Evolutionary conservation across 2,329 filamentous ascomycete genomes (phyloP), one percentile per base, ranked within the genome.

Genomic region (Cordyceps farinosa): DNA sequence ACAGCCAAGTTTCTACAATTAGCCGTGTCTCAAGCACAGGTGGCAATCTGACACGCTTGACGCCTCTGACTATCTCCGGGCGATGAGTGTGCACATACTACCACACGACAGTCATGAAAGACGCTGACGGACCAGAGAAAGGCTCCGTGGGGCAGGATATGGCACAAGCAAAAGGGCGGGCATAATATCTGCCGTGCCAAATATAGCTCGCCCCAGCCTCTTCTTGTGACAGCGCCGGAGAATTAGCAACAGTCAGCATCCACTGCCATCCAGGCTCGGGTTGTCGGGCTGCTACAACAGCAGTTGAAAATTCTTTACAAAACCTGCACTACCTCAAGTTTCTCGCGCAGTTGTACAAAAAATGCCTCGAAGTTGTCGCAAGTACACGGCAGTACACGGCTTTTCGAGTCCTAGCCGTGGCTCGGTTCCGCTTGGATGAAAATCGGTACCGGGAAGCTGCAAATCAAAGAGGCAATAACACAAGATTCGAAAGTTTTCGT

Each of bases 161-260:
- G 30, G 5, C 22, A 51, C 15, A 44, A n/a, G 52, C 36, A 32
- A 29, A 44, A 32, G 2, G 42, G 54, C 13, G n/a, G 11, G 7
- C 42, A 6, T 9, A 45, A 36, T 47, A 45, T 22, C 30, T 22
- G 42, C 40, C 15, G 40, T 48, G 45, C 56, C 57, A 44, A 42
- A 38, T 44, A 60, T 44, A 60, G 29, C 22, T 10, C 5, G 15
- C 27, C 30, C 56, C 47, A 40, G 34, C 9, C 44, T 51, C 6
- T 29, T 30, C 3, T 9, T 22, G 45, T 30, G 22, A 15, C 32
- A 44, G 36, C 22, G 45, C 57, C 47, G 57, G 57, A 51, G 29
- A 52, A 58, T 30, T 38, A 60, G 57, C 57, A 36, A 60, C 29
- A 29, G 55, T 38, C 54, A 58, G 42, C 44, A 34, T 44, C 30